Evolutionary conservation across 2,329 filamentous ascomycete genomes (phyloP).

Genomic region (Curvularia sp.): DNA sequence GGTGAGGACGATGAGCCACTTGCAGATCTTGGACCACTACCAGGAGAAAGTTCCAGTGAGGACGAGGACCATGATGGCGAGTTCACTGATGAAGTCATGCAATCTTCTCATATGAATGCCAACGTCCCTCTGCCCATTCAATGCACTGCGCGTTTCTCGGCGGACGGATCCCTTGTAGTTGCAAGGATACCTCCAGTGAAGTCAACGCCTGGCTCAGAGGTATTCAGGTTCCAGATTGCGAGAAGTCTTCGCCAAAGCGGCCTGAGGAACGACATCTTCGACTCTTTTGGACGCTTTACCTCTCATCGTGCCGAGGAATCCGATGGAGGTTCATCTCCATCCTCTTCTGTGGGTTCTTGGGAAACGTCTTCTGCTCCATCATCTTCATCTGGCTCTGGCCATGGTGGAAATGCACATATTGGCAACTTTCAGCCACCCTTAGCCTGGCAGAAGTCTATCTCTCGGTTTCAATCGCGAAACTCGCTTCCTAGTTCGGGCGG

Average conservation of each 20-base stretch:
- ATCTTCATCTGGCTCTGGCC: slow-evolving; percentile 46
- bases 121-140: slow-evolving; percentile 69
- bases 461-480: slow-evolving; percentile 63
- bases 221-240: slow-evolving; percentile 39
- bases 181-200: slow-evolving; percentile 57
- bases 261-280: slow-evolving; percentile 62
- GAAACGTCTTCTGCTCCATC: slow-evolving; percentile 49
- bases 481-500: slow-evolving; percentile 48
- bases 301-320: slow-evolving; percentile 29
- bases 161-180: slow-evolving; percentile 61
- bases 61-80: slow-evolving; percentile 72
- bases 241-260: slow-evolving; percentile 34
- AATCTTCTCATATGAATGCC: slow-evolving; percentile 65
- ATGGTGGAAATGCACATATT: slow-evolving; percentile 51
- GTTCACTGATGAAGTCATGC: slow-evolving; percentile 57
- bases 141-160: slow-evolving; percentile 64
- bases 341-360: slow-evolving; percentile 44
- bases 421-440: slow-evolving; percentile 58
- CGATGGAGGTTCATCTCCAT: slow-evolving; percentile 34
- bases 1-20: slow-evolving; percentile 62
- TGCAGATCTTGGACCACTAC: slow-evolving; percentile 42
- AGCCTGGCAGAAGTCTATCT: slow-evolving; percentile 59
- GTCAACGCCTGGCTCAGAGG: slow-evolving; percentile 31
- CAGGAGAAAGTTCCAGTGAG: slow-evolving; percentile 80
- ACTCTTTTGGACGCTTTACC: slow-evolving; percentile 64